These are phyloP conservation scores for Jamesozyma jinghongensis DNA, from an alignment of 805 yeast genomes.

Conservation along the genomic window DNA sequence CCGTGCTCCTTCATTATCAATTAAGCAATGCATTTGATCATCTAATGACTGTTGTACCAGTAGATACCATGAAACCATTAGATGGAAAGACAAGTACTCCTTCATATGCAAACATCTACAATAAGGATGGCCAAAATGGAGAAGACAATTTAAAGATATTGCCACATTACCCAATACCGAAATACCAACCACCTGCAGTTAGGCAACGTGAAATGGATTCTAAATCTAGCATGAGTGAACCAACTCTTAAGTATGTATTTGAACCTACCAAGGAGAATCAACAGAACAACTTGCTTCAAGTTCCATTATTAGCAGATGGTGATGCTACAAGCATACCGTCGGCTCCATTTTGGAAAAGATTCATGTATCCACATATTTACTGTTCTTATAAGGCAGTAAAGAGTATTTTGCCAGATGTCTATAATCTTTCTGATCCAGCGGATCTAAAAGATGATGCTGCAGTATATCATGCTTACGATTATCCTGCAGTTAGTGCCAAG, in stretches of 20 bases:
- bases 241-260: constrained; percentile 17
- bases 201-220: constrained; percentile 2
- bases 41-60: constrained; percentile 50
- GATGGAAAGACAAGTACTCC: constrained; percentile 62
- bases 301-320: constrained; percentile 69
- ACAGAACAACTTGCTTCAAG: constrained; percentile 25
- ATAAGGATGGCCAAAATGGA: neutral
- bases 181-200: constrained; percentile 13
- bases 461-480: constrained; percentile 55
- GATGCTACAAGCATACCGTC: constrained; percentile 26
- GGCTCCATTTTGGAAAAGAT: constrained; percentile 38
- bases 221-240: constrained; percentile 11
- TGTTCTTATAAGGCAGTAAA: constrained; percentile 40
- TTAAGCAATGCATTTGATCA: constrained; percentile 58
- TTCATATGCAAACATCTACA: constrained; percentile 36
- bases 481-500: constrained; percentile 60
- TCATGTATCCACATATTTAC: constrained; percentile 48
- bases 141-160: constrained; percentile 18
- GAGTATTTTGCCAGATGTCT: constrained; percentile 50
- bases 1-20: constrained; percentile 60
- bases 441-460: constrained; percentile 32
- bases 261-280: constrained; percentile 4
- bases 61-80: constrained; percentile 66
- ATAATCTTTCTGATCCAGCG: constrained; percentile 41
- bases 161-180: constrained; percentile 25